Base-by-base conservation (phyloP, 2,329 filamentous ascomycete genomes). In the Alternaria solani region DNA sequence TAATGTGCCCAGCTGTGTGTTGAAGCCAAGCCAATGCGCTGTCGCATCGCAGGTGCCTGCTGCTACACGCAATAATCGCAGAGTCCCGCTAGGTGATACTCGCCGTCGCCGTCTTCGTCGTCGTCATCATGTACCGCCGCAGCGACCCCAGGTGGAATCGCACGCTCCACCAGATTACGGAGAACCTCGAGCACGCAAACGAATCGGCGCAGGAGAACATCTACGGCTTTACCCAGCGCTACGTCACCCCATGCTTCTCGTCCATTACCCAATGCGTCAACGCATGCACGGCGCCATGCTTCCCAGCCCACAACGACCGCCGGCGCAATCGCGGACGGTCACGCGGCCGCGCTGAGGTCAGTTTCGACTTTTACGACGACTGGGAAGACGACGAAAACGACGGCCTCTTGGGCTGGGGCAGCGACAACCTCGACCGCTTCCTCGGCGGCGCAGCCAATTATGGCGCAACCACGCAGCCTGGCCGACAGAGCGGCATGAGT, bases 281-380 rank as follows among this genome's bases (percentile, higher is more conserved):
- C 60, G 78, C 81, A 48, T 90, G 90, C 75, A 93, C 93, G 68
- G 88, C 89, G 44, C 84, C 88, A 12, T 87, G 89, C 55, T 92
- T 92, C 36, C 90, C 91, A 55, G 88, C 88, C 72, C 87, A 87
- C 55, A 91, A 94, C 68, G 91, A 94, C 74, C 88, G 91, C 59
- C 88, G 91, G 30, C 88, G 92, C 57, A 88, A 93, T 70, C 86
- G 90, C 36, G 80, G 79, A 18, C 80, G 84, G 23, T 79, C 81
- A 57, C 77, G 82, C 62, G 88, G 87, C 2, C 80, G 88, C 52
- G 91, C 93, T 28, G 94, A 97, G 79, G 87, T 91, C 71, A 94
- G 88, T 72, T 98, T 98, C 76, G 94, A 97, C 78, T 98, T 98
- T 77, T 98, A 98, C 81, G 94, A 97, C 79, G 94, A 97, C 79